phyloP scores from a whole-genome alignment of 208 protist species.

The Acanthamoeba rhysodes region DNA sequence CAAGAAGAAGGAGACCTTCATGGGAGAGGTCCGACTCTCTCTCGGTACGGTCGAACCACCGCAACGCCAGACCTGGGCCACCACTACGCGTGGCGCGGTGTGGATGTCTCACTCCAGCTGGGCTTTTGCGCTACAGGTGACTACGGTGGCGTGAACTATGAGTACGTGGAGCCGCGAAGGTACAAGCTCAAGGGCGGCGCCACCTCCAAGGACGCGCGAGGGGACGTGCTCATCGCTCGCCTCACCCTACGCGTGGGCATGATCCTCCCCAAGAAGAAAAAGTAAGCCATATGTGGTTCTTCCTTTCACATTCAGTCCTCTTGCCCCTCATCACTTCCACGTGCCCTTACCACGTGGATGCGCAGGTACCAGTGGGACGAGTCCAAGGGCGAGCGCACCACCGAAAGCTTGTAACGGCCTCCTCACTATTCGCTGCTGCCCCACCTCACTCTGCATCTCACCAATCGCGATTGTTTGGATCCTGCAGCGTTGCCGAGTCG shows the following conservation, averaged over 20 bases:
- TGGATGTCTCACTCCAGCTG: background rate
- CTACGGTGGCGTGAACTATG: conserved; percentile 44
- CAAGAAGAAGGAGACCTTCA: background rate
- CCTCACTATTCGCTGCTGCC: background rate
- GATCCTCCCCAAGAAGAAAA: conserved; percentile 27
- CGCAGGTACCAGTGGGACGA: conserved; percentile 2
- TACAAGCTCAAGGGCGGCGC: conserved; percentile 21
- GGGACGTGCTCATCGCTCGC: background rate
- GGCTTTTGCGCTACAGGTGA: background rate
- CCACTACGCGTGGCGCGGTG: background rate
- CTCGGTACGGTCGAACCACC: background rate
- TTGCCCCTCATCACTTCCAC: too few species aligned
- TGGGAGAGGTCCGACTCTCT: background rate
- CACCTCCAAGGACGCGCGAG: background rate
- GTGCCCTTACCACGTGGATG: background rate
- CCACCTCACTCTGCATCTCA: background rate
- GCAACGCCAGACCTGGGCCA: background rate
- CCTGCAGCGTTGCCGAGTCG: background rate
- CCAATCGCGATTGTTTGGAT: background rate
- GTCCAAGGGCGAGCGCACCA: conserved; percentile 9
- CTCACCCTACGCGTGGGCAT: background rate
- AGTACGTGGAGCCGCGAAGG: conserved; percentile 34
- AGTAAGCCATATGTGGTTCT: background rate
- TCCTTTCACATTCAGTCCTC: background rate
- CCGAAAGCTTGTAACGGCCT: background rate